phyloP scores from a whole-genome alignment of 345 rosid species.

The Bretschneidera sinensis region DNA sequence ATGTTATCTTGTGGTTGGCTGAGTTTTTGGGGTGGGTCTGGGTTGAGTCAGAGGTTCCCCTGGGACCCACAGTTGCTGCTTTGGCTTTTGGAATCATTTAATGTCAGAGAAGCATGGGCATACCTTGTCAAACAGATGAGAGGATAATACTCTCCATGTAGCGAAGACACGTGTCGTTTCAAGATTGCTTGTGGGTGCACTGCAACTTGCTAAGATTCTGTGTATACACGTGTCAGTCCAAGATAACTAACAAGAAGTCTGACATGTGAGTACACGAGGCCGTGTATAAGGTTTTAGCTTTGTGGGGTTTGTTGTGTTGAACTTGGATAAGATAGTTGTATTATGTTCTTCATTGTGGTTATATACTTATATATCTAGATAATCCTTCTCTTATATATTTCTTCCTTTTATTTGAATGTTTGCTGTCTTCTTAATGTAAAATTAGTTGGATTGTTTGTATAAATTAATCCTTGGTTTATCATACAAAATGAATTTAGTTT shows the following conservation, averaged over 20 bases:
- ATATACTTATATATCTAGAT: no score
- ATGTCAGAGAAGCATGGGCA: conserved; percentile 1
- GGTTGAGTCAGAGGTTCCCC: neutral
- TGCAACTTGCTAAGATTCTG: conserved; percentile 3
- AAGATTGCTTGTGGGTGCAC: neutral
- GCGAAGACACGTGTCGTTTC: conserved; percentile 1
- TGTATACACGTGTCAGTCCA: neutral
- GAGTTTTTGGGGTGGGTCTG: conserved; percentile 29
- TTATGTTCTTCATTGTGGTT: neutral
- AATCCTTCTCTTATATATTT: no score
- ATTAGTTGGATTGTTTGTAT: no score
- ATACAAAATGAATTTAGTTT: no score
- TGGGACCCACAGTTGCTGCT: conserved; percentile 19
- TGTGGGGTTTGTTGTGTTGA: no score
- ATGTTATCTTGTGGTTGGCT: conserved; percentile 54
- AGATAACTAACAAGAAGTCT: neutral
- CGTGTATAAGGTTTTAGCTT: neutral
- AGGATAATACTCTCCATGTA: neutral
- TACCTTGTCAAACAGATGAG: neutral
- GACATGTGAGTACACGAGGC: neutral
- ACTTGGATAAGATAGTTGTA: no score
- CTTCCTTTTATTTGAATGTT: no score
- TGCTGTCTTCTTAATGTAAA: no score
- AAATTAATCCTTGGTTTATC: no score
- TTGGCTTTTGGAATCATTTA: conserved; percentile 22